Evolutionary conservation across 768 basidiomycete species (phyloP), one percentile per base, ranked within the genome.

Genomic region (Lactarius tabidus): DNA sequence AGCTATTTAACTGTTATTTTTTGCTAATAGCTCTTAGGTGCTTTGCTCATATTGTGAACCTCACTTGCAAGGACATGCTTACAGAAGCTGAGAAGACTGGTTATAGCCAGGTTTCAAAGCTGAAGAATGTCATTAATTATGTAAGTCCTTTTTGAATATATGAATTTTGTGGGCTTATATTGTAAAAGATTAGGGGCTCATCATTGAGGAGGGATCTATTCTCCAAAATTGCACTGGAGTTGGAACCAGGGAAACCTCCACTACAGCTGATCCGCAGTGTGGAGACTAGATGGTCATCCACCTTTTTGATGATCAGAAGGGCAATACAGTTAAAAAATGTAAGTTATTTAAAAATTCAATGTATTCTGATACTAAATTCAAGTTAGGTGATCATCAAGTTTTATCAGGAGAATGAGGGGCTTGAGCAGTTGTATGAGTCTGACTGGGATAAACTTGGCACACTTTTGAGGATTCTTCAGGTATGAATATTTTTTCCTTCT

Each of bases 31-130:
- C 29, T 28, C 6, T 38, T 52, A 60, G 59, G 17, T 60, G 59
- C 26, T 60, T 60, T 28, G 48, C 59, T 2, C 59, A 60, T 38
- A 60, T 60, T 29, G 51, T 60, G 2, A 53, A 60, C 7, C 26
- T 60, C 3, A 14, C 59, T 1, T 60, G 59, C 48, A 52, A 60
- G 20, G 33, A 4, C 1, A 60, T 60, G 35, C 1, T 60, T 7
- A 20, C 5, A 1, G 23, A 17, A 2, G 33, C 45, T 15, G 14
- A 2, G 26, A 26, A 9, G 2, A 18, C 15, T 18, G 59, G 33
- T n/a, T 17, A 7, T 29, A 12, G 2, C 6, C 20, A 43, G 8
- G 20, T 61, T 39, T 2, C 29, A 17, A 61, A 31, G 20, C 38
- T 61, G n/a, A 28, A 15, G 12, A 15, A 10, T 31, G 8, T 41